Evolutionary conservation across 2,329 filamentous ascomycete genomes (phyloP).

Genomic region (Stagonosporopsis cucurbitacearum): DNA sequence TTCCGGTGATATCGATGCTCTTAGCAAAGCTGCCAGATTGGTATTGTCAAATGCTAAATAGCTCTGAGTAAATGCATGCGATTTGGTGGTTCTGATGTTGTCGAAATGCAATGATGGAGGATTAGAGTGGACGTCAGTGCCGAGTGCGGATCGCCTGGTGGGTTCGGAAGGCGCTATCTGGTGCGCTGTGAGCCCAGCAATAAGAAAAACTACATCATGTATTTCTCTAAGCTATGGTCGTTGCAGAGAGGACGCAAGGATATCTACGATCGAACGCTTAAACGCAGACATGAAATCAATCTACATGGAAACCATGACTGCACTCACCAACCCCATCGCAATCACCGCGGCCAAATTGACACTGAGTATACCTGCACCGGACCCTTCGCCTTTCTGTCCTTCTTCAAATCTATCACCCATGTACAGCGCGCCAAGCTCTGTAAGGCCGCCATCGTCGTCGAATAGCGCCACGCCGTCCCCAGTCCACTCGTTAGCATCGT

Average conservation of each 20-base stretch:
- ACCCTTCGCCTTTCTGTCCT: conserved; percentile 41
- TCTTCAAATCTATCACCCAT: conserved; percentile 39
- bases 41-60: too few species aligned
- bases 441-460: conserved; percentile 40
- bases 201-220: too few species aligned
- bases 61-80: too few species aligned
- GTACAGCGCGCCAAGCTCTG: conserved; percentile 42
- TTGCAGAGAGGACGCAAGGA: not conserved
- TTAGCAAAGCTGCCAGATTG: too few species aligned
- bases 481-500: conserved; percentile 47
- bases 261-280: conserved; percentile 8
- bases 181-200: too few species aligned
- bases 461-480: conserved; percentile 46
- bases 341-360: conserved; percentile 15
- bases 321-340: conserved; percentile 9
- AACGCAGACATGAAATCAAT: not conserved
- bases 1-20: too few species aligned
- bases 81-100: too few species aligned
- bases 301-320: not conserved
- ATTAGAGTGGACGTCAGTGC: too few species aligned
- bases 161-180: too few species aligned
- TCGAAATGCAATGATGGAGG: too few species aligned
- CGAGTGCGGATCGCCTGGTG: too few species aligned
- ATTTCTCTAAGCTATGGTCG: too few species aligned
- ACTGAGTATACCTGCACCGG: not conserved